These are phyloP conservation scores for Osmanthus fragrans DNA, from an alignment of 257 asterid species.

Conservation along the genomic window DNA sequence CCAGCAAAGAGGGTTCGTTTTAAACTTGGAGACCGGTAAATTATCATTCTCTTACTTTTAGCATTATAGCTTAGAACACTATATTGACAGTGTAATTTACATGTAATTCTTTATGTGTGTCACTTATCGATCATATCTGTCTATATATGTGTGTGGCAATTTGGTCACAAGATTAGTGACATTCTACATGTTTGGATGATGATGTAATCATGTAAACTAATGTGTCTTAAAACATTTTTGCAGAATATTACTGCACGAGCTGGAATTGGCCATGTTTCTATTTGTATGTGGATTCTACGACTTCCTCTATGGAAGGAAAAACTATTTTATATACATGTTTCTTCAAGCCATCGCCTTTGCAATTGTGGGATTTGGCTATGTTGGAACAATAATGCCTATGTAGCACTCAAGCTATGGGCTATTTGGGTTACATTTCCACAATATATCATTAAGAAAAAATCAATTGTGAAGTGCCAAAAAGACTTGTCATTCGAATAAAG, in stretches of 20 bases:
- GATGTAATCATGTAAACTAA: neutral
- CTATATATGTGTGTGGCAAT: too few species aligned
- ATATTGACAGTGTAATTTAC: too few species aligned
- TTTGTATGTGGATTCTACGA: constrained; percentile 90
- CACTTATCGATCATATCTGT: too few species aligned
- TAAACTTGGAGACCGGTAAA: constrained; percentile 66
- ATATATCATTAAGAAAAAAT: neutral
- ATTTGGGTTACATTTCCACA: constrained; percentile 26
- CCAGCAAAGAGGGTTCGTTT: constrained; percentile 40
- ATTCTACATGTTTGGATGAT: too few species aligned
- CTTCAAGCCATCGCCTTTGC: constrained; percentile 82
- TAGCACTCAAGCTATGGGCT: neutral
- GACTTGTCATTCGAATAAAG: too few species aligned
- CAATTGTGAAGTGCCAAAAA: neutral
- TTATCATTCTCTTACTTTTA: too few species aligned
- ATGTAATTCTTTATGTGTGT: too few species aligned
- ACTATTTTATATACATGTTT: constrained; percentile 73
- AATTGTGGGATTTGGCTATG: constrained; percentile 80
- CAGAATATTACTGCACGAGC: constrained; percentile 73
- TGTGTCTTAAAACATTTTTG: neutral
- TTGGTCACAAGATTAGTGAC: too few species aligned
- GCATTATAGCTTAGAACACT: too few species aligned
- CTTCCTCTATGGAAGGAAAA: constrained; percentile 67
- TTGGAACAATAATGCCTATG: constrained; percentile 69
- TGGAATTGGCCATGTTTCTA: constrained; percentile 72